Base-by-base conservation (phyloP, 2,329 filamentous ascomycete species). In the Colletotrichum gloeosporioides region DNA sequence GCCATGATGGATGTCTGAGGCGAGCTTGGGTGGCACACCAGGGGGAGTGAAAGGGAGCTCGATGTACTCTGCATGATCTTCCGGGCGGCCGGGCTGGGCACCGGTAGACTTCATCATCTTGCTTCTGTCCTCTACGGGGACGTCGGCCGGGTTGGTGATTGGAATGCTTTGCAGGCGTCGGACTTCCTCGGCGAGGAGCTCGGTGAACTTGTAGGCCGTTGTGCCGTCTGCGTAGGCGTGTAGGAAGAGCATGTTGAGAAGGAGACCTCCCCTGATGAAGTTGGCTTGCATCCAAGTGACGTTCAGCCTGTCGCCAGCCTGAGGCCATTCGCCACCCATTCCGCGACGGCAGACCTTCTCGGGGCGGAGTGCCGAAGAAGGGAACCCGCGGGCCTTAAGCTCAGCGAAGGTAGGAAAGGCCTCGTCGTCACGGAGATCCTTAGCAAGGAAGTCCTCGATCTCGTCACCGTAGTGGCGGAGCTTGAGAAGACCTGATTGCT, bases 151-250 rank as follows among this genome's bases (percentile, higher is more conserved):
- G 8, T 70, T 29, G 10, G 55, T 15, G n/a, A 79, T 80, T 27
- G 78, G 71, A 10, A 81, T 64, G 0, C 80, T 81, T 73, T 85
- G 83, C 9, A 81, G 75, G 6, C 80, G 80, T 32, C 83, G 81
- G 44, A 82, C 83, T 31, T 83, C 84, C 69, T 85, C 83, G 7
- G 84, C 84, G 81, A 83, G 84, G 8, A 83, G 78, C 67, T 82
- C 79, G 15, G 81, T 80, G 80, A 82, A 83, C 34, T 78, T 80
- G 68, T 79, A 82, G 63, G 82, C 84, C 3, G 81, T 78, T 8
- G 77, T 84, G 13, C 81, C 83, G 27, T 86, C 84, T 8, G 81
- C 84, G 49, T 81, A 80, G 73, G 85, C 81, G 57, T 86, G 84
- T 27, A 84, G 79, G 66, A 80, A 80, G 62, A 76, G 71, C 77